A percentile compares a stretch with the other conserved stretches of the same genome.
phyloP scores from a whole-genome alignment of 2,329 filamentous ascomycete species.

The Helicocarpus griseus region DNA sequence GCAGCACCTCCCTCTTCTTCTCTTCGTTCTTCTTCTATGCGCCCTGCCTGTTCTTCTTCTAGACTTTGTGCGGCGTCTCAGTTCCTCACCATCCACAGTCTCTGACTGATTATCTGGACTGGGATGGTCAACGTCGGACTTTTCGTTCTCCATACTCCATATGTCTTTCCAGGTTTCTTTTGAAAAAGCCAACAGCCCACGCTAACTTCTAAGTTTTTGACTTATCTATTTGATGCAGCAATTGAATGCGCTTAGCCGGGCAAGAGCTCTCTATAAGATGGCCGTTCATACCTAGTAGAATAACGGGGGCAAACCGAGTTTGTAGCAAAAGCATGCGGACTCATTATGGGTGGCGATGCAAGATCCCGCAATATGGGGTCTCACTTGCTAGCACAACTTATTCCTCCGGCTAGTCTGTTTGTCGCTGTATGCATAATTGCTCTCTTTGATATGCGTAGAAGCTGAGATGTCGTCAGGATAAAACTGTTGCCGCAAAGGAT shows the following conservation, averaged over 20 bases:
- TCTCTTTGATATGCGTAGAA: too few species aligned
- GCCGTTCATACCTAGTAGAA: neutral
- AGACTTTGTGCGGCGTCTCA: neutral
- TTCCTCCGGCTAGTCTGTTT: too few species aligned
- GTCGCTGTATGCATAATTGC: too few species aligned
- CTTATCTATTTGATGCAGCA: neutral
- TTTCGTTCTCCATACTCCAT: slow-evolving; percentile 1
- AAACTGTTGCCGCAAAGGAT: too few species aligned
- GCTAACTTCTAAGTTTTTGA: neutral
- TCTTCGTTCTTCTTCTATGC: neutral
- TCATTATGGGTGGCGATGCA: neutral
- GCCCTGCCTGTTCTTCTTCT: neutral
- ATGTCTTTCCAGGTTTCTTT: neutral
- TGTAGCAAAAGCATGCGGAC: neutral
- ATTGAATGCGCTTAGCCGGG: neutral
- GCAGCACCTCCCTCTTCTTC: neutral
- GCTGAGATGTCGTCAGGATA: too few species aligned
- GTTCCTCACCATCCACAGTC: neutral
- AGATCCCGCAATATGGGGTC: too few species aligned
- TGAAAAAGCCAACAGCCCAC: neutral
- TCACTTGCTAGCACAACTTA: too few species aligned
- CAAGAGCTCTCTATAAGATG: neutral
- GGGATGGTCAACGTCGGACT: neutral
- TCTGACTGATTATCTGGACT: neutral
- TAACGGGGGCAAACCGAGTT: neutral